Evolutionary conservation across 2,329 filamentous ascomycete species (phyloP).

Genomic region (Triangularia verruculosa): DNA sequence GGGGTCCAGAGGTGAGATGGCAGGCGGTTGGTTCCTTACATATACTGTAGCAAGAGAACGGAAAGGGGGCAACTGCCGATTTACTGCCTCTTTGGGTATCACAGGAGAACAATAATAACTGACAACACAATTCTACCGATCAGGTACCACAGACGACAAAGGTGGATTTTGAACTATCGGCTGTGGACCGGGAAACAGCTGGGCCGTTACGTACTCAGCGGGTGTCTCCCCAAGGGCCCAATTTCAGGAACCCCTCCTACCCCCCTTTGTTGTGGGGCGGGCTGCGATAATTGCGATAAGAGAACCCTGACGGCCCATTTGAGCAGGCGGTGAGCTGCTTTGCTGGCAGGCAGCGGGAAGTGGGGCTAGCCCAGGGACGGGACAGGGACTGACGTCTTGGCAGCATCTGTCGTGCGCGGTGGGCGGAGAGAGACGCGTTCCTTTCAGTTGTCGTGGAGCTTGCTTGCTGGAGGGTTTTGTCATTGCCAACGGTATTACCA

Average conservation of each 20-base stretch:
- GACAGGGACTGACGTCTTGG: not conserved
- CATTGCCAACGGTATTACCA: not conserved
- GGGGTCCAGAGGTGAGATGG: not conserved
- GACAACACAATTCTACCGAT: not conserved
- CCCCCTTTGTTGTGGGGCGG: slow-evolving; percentile 2
- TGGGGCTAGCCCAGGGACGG: not conserved
- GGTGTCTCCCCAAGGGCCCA: slow-evolving; percentile 1
- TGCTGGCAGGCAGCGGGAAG: not conserved
- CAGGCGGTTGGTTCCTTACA: not conserved
- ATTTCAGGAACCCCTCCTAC: not conserved
- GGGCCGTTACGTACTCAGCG: not conserved
- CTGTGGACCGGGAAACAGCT: not conserved
- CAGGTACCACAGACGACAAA: not conserved
- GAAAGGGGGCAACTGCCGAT: not conserved
- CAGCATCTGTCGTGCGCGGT: not conserved
- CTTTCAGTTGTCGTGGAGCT: not conserved
- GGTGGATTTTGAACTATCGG: not conserved
- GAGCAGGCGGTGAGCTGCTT: not conserved
- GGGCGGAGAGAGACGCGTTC: not conserved
- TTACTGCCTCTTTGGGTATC: not conserved
- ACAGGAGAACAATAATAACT: not conserved
- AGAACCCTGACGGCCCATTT: slow-evolving; percentile 3
- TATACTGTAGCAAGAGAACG: not conserved
- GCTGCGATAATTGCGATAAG: slow-evolving; percentile 7
- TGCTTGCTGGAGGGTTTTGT: not conserved